Evolutionary conservation across 1,284 basidiomycete genomes (phyloP).

Genomic region (Crocinoboletus sp.): DNA sequence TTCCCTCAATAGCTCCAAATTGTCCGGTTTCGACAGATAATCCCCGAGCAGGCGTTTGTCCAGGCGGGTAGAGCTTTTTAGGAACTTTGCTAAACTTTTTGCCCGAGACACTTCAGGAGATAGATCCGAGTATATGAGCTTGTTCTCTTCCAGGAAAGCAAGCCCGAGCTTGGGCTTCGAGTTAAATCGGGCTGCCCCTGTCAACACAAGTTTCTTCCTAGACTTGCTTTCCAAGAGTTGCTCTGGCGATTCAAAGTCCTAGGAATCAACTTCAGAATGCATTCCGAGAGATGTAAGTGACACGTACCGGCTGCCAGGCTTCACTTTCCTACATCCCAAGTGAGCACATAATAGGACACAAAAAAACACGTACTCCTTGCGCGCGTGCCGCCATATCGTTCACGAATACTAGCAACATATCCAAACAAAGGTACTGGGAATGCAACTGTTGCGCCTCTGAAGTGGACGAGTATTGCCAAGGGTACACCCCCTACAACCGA

Average conservation of each 20-base stretch:
- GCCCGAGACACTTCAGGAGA: slow-evolving; percentile 52
- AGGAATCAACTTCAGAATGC: slow-evolving; percentile 3
- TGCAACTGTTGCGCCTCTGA: slow-evolving; percentile 69
- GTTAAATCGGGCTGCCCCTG: slow-evolving; percentile 89
- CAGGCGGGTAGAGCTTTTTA: slow-evolving; percentile 82
- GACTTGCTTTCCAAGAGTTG: slow-evolving; percentile 73
- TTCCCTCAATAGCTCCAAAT: slow-evolving; percentile 78
- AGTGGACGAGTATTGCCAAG: slow-evolving; percentile 54
- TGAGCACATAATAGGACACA: slow-evolving; percentile 10
- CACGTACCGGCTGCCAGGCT: slow-evolving; percentile 58
- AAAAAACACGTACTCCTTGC: slow-evolving; percentile 51
- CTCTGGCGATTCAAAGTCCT: slow-evolving; percentile 55
- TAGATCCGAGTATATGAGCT: slow-evolving; percentile 71
- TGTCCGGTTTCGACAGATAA: slow-evolving; percentile 89
- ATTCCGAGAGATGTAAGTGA: not conserved
- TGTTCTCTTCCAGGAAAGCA: slow-evolving; percentile 87
- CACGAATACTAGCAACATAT: slow-evolving; percentile 84
- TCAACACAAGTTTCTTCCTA: slow-evolving; percentile 82
- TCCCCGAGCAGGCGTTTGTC: slow-evolving; percentile 97
- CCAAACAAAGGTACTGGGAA: slow-evolving; percentile 86
- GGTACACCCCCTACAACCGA: slow-evolving; percentile 66
- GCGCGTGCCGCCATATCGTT: slow-evolving; percentile 84
- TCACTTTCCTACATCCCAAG: slow-evolving; percentile 37
- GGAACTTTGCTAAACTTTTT: slow-evolving; percentile 74
- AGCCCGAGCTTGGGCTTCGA: slow-evolving; percentile 93